These are phyloP conservation scores for Amoeboaphelidium protococcarum DNA, from an alignment of 371 early-diverging fungal genomes.

Conservation along the genomic window DNA sequence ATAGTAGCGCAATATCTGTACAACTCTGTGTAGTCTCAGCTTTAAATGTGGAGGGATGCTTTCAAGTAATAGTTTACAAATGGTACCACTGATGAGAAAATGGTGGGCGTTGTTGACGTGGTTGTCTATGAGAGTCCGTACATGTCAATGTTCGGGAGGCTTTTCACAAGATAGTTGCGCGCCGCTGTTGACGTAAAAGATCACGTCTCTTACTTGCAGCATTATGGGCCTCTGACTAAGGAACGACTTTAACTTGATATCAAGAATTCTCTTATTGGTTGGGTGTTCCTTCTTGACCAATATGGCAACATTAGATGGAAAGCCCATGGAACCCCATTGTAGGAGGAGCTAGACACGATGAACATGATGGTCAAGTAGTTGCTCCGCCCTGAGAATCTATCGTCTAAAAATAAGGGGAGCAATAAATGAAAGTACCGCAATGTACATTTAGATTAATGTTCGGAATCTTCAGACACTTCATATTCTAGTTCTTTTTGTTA, in stretches of 20 bases:
- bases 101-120: neutral
- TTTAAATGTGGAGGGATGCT: neutral
- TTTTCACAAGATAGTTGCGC: neutral
- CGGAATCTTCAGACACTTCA: too few relatives aligned
- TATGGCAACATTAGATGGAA: conserved; percentile 50
- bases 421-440: neutral
- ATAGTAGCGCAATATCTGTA: too few relatives aligned
- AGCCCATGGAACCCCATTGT: conserved; percentile 47
- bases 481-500: too few relatives aligned
- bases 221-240: conserved; percentile 2
- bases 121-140: neutral
- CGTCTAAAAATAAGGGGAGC: neutral
- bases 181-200: neutral
- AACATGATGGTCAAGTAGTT: conserved; percentile 19
- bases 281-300: conserved; percentile 43
- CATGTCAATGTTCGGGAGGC: neutral
- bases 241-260: conserved; percentile 29
- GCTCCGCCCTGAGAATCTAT: conserved; percentile 3
- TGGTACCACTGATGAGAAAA: neutral
- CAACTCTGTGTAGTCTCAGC: too few relatives aligned
- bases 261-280: conserved; percentile 44
- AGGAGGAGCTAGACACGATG: conserved; percentile 29
- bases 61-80: neutral
- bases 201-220: neutral
- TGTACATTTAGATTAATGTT: too few relatives aligned